These are phyloP conservation scores for Neocallimastix lanati DNA, from an alignment of 192 early-diverging fungal genomes.

Conservation along the genomic window DNA sequence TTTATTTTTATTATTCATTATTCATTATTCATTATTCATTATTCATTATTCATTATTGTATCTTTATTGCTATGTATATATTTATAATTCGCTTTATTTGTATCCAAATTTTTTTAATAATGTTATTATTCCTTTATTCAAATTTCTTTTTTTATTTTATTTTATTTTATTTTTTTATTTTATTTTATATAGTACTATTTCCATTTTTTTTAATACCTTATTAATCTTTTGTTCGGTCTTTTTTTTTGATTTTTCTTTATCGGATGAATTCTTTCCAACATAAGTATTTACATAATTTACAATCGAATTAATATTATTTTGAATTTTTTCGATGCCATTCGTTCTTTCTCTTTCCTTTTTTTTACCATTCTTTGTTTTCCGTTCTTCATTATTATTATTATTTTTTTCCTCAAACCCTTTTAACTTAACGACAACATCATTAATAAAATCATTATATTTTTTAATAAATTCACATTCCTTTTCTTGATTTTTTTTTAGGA, in stretches of 20 bases:
- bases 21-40: too few relatives aligned
- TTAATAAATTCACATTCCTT: not conserved
- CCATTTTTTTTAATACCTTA: not conserved
- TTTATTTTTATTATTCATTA: too few relatives aligned
- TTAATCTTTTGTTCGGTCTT: not conserved
- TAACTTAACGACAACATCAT: not conserved
- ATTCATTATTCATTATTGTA: too few relatives aligned
- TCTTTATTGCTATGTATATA: too few relatives aligned
- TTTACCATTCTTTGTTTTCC: not conserved
- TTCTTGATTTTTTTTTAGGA: not conserved
- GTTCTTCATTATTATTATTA: too few relatives aligned
- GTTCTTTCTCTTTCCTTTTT: not conserved
- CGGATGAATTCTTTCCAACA: not conserved
- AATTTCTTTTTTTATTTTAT: too few relatives aligned
- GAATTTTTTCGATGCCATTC: not conserved
- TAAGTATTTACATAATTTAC: not conserved
- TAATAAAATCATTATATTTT: not conserved
- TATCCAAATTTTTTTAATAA: too few relatives aligned
- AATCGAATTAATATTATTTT: not conserved
- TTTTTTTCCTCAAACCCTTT: not conserved
- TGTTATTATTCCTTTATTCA: too few relatives aligned
- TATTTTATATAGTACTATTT: too few relatives aligned
- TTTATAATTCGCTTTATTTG: too few relatives aligned
- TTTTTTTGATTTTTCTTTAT: not conserved
- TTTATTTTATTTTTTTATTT: too few relatives aligned